phyloP scores from a whole-genome alignment of 768 basidiomycete species.

The Cubamyces sp. region DNA sequence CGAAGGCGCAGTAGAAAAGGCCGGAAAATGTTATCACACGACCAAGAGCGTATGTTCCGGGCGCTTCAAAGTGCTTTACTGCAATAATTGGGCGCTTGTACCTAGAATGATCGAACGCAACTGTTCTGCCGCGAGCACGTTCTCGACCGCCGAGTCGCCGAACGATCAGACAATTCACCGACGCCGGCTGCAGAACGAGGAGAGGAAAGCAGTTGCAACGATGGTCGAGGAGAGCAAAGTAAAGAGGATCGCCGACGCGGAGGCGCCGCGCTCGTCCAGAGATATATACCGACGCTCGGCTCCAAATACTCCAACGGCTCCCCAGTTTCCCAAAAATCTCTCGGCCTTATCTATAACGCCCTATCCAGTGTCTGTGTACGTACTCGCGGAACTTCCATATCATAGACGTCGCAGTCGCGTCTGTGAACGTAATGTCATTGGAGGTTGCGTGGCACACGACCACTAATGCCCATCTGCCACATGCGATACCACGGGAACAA shows the following conservation, averaged over 20 bases:
- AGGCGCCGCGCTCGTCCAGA: background rate
- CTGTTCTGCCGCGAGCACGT: slow-evolving; percentile 4
- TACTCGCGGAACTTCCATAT: background rate
- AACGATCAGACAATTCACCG: background rate
- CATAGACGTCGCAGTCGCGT: background rate
- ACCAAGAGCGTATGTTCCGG: background rate
- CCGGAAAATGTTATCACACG: slow-evolving; percentile 3
- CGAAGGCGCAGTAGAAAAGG: background rate
- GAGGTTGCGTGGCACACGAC: slow-evolving; percentile 13
- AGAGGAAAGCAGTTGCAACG: background rate
- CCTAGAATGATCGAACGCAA: slow-evolving; percentile 4
- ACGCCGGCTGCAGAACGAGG: background rate
- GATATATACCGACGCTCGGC: background rate
- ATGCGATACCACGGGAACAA: slow-evolving; percentile 4
- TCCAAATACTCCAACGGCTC: background rate
- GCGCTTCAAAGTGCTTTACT: background rate
- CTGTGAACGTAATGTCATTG: slow-evolving; percentile 2
- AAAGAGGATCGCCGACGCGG: background rate
- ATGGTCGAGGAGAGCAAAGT: background rate
- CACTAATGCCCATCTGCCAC: background rate
- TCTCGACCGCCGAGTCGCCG: slow-evolving; percentile 7
- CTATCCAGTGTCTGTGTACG: background rate
- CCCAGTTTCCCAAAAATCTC: background rate
- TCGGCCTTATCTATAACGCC: slow-evolving; percentile 10
- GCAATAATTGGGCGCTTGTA: slow-evolving; percentile 3